Base-by-base conservation (phyloP, 768 basidiomycete genomes). In the Xerocomus potaroensis region DNA sequence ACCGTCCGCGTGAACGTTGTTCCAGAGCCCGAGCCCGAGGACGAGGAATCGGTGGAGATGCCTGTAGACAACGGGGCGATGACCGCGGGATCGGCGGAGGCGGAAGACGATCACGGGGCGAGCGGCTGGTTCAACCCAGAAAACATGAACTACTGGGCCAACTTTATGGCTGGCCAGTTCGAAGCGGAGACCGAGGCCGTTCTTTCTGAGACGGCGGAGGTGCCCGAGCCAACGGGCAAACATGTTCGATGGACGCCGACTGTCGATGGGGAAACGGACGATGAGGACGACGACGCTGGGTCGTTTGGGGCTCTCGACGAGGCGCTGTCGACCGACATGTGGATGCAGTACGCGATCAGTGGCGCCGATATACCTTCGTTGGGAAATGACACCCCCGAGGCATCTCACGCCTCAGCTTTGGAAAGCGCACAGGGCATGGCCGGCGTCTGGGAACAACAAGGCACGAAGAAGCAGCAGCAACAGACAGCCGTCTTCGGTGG, bases 311-410 rank as follows among this genome's bases (percentile, higher is more conserved):
- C 32, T 1, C 46, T 11, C 5, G 62, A 55, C 9, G 49, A 51
- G 2, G 43, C 35, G 1, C 37, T 65, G 44, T 63, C 34, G 26
- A 47, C 47, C 15, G 50, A 47, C 22, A 29, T 67, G 39, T 65
- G 64, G 64, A 51, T 65, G 59, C 61, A 65, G 18, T 63, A 56
- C 7, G 64, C 64, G 5, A 56, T 67, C 47, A 55, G 51, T 21
- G 64, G 64, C 27, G 57, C 48, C 0, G 58, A 62, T 18, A 37
- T 54, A 12, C 51, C 64, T 9, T 24, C 49, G 9, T 19, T 53
- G 34, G 48, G 47, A n/a, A n/a, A n/a, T 10, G 46, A 26, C 10
- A 16, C 42, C 35, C 35, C 42, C 2, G 45, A 46, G 30, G 49
- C 43, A 16, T 38, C 55, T 0, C 50, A 44, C 12, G 21, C 10